Base-by-base conservation (phyloP, 2,329 filamentous ascomycete species). In the Microcyclosporella mali region DNA sequence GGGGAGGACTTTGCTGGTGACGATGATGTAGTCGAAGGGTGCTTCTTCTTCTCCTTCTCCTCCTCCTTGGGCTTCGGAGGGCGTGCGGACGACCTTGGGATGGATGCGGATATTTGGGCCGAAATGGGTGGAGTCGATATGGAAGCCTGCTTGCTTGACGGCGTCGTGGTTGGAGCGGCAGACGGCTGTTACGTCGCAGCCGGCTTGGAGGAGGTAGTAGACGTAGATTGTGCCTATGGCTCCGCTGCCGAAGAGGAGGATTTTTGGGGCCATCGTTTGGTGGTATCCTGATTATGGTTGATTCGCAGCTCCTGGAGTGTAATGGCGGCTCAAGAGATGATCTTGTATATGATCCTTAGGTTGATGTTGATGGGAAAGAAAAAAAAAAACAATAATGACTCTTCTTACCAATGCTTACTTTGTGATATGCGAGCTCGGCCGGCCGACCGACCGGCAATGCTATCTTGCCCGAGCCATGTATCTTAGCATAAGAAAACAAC, bases 1-100 rank as follows among this genome's bases (percentile, higher is more conserved):
- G 1, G 69, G 69, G 18, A 72, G 64, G 11, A 66, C 69, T 61
- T 75, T 75, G 43, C 63, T 66, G 21, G 61, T 66, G 29, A 74
- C 65, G 9, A 75, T 43, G n/a, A 75, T 53, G 52, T 68, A 74
- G 55, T 75, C 71, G 52, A 66, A 74, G 1, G 60, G 55, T 3
- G 41, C 50, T 47, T 16, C 14, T n/a, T n/a, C n/a, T n/a, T n/a
- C n/a, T n/a, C n/a, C n/a, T n/a, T n/a, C n/a, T n/a, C n/a, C n/a
- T n/a, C 41, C 18, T 21, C 12, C 17, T 12, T 17, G 18, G 9
- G 34, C 9, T 46, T 70, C 65, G 16, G 52, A 44, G 17, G 63
- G 64, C 33, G 53, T 53, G 6, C 56, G 55, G 2, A 64, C 66
- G 18, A 69, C 59, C 6, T 56, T 50, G 10, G 67, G 66, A 2